Evolutionary conservation across 2,329 filamentous ascomycete species (phyloP).

Genomic region (Orbilia javanica): DNA sequence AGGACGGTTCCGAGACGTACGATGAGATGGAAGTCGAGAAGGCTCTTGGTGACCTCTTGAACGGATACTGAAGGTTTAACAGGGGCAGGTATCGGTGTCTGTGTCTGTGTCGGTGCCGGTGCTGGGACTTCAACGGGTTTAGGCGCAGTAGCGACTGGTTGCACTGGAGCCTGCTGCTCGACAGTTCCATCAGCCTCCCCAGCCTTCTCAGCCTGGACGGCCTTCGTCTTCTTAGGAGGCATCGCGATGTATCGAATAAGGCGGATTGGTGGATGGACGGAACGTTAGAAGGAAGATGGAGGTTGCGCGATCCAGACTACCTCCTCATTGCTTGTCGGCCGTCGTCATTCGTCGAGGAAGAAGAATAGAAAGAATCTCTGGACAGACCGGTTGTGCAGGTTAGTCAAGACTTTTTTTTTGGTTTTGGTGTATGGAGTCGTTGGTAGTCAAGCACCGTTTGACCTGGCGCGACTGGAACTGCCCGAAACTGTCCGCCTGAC

Average conservation of each 20-base stretch:
- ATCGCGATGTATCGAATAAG: slow-evolving; percentile 30
- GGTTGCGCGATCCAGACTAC: slow-evolving; percentile 41
- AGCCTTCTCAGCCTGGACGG: slow-evolving; percentile 5
- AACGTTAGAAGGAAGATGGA: slow-evolving; percentile 19
- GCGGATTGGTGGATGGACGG: slow-evolving; percentile 25
- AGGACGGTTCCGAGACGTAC: slow-evolving; percentile 31
- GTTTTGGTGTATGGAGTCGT: no score
- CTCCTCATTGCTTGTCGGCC: slow-evolving; percentile 31
- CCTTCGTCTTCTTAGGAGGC: slow-evolving; percentile 52
- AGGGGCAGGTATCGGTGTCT: not conserved
- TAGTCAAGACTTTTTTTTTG: slow-evolving; percentile 43
- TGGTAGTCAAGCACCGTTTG: slow-evolving; percentile 1
- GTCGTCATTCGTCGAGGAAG: slow-evolving; percentile 34
- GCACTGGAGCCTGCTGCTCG: slow-evolving; percentile 15
- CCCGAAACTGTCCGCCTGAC: slow-evolving; percentile 7
- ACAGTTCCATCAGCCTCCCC: not conserved
- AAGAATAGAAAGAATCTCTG: slow-evolving; percentile 1
- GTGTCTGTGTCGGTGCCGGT: not conserved
- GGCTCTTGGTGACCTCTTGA: slow-evolving; percentile 18
- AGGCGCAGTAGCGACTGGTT: not conserved
- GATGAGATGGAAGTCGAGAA: slow-evolving; percentile 48
- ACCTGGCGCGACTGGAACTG: slow-evolving; percentile 38
- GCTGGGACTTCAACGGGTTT: slow-evolving; percentile 2
- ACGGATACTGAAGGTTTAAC: slow-evolving; percentile 14
- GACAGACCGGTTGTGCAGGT: slow-evolving; percentile 12